These are phyloP conservation scores for Madurella mycetomatis DNA, from an alignment of 2,329 filamentous ascomycete genomes.

Conservation along the genomic window DNA sequence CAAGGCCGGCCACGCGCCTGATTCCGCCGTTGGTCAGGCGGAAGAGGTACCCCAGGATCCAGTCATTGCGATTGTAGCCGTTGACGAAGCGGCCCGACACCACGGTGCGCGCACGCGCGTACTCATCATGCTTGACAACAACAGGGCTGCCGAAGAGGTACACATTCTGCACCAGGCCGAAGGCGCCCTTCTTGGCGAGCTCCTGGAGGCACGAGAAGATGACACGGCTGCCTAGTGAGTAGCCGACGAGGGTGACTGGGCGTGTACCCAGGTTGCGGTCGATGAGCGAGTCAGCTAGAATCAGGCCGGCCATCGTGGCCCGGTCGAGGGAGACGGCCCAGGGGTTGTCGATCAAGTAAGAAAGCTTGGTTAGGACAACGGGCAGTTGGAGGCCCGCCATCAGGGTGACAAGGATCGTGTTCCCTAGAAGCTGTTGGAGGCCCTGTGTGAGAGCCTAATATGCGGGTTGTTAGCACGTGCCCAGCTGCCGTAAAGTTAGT, in stretches of 20 bases:
- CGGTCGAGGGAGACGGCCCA: constrained; percentile 96
- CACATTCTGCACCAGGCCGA: constrained; percentile 88
- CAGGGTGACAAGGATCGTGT: constrained; percentile 78
- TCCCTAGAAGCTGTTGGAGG: constrained; percentile 89
- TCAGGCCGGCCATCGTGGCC: constrained; percentile 81
- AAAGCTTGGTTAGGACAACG: constrained; percentile 84
- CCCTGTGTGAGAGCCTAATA: constrained; percentile 84
- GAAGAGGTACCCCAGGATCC: constrained; percentile 96
- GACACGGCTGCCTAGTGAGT: constrained; percentile 85
- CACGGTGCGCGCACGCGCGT: constrained; percentile 71
- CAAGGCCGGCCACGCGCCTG: constrained; percentile 79
- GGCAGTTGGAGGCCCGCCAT: constrained; percentile 95
- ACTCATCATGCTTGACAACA: constrained; percentile 89
- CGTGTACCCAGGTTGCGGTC: constrained; percentile 87
- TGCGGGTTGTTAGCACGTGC: neutral
- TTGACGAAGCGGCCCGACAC: constrained; percentile 93
- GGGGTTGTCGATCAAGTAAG: constrained; percentile 96
- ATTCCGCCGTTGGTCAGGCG: constrained; percentile 90
- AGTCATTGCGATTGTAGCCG: constrained; percentile 90
- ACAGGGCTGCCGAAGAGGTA: constrained; percentile 91
- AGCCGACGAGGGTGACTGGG: constrained; percentile 89
- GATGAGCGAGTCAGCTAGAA: constrained; percentile 89
- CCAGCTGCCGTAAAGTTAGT: neutral
- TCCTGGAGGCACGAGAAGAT: constrained; percentile 91
- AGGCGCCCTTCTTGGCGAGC: constrained; percentile 75